Evolutionary conservation across 768 basidiomycete species (phyloP), one percentile per base, ranked within the genome.

Genomic region (Grammothele lineata): DNA sequence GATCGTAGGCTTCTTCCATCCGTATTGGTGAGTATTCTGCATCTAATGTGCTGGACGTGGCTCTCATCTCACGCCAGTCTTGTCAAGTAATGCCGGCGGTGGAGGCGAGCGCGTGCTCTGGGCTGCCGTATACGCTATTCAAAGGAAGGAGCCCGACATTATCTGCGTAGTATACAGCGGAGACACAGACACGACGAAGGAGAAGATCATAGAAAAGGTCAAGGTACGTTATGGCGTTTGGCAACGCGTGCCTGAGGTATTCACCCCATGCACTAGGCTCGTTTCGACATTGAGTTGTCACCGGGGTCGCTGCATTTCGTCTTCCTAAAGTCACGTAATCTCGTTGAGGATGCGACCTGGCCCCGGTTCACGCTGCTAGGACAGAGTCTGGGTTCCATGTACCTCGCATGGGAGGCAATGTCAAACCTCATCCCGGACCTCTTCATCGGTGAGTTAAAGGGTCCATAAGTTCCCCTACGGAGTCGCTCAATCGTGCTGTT

Each of bases 61-160:
- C 30, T 58, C 58, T 62, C 57, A 58, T 56, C 57, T 58, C 44
- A 58, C 57, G n/a, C 30, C 41, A 58, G 54, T 30, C 24, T 53
- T 39, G 40, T 32, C 37, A 63, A 85, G 95, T 61, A 96, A 98
- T 74, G 93, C 94, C 30, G 94, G 95, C 0, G 95, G 95, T 10
- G 96, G 95, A 22, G 95, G 96, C 1, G 95, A 98, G 66, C 81
- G 93, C 1, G 96, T 99, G 1, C 69, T 99, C 0, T 97, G 94
- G 93, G 85, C 88, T 0, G 94, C 92, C 1, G 76, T 97, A 25
- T 76, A 83, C 0, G 76, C 81, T 50, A 69, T 89, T 43, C 93
- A 96, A 58, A 74, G 77, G 18, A 71, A 75, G 15, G 76, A 87
- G 48, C 76, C 75, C 3, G 70, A 86, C 47, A 63, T 85, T 8